Evolutionary conservation across 495 filamentous ascomycete genomes (phyloP).

Genomic region (Lasiosphaeria ovina): DNA sequence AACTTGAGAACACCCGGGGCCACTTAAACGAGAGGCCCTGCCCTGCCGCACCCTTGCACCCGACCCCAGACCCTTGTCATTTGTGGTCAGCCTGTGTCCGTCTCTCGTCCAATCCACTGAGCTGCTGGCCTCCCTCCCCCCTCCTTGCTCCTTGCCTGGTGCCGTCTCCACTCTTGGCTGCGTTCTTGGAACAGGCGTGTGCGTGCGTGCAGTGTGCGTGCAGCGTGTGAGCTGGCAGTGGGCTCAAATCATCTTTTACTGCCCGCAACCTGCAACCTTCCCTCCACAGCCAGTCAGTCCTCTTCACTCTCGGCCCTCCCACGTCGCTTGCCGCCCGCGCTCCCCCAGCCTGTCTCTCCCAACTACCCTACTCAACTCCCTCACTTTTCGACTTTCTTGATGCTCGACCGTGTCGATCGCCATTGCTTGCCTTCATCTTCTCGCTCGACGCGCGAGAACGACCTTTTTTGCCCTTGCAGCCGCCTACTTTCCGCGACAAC

Average conservation of each 20-base stretch:
- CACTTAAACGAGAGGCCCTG: constrained; percentile 24
- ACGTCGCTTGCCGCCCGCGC: constrained; percentile 8
- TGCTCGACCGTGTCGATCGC: constrained; percentile 2
- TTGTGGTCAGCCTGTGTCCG: constrained; percentile 22
- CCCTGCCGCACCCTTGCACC: constrained; percentile 21
- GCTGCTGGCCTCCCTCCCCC: constrained; percentile 11
- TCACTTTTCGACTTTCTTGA: constrained; percentile 7
- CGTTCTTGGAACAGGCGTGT: constrained; percentile 31
- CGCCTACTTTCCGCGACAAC: not conserved
- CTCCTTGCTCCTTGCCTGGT: constrained; percentile 24
- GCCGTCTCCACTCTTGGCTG: constrained; percentile 25
- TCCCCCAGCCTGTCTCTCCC: constrained; percentile 7
- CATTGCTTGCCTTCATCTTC: constrained; percentile 1
- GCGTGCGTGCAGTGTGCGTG: constrained; percentile 31
- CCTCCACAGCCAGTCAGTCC: constrained; percentile 10
- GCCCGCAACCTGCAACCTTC: constrained; percentile 1
- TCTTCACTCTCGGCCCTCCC: constrained; percentile 19
- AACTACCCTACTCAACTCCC: constrained; percentile 1
- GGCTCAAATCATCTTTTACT: constrained; percentile 20
- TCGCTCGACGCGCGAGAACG: not conserved
- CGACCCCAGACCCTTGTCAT: constrained; percentile 30
- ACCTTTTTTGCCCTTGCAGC: not conserved
- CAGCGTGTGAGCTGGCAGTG: not conserved
- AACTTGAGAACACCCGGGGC: not conserved
- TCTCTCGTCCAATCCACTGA: constrained; percentile 28